A percentile compares a stretch with the other conserved stretches of the same genome.
phyloP scores from a whole-genome alignment of 2,329 filamentous ascomycete species.

The Nannizzia gypsea region DNA sequence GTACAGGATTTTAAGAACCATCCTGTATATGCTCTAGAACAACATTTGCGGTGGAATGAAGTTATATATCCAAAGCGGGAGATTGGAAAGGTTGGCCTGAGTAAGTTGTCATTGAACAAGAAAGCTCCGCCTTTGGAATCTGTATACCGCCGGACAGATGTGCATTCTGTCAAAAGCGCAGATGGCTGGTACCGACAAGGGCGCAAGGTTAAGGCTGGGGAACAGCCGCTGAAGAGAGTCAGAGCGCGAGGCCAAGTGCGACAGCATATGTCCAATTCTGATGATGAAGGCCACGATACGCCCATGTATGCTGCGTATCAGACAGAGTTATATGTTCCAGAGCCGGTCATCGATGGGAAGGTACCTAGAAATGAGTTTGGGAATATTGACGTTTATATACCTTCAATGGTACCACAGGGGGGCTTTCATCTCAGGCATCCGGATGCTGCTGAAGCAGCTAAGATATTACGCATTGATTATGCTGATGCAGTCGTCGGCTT shows the following conservation, averaged over 20 bases:
- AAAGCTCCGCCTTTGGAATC: constrained; percentile 52
- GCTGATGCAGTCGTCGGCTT: constrained; percentile 86
- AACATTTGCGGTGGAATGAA: constrained; percentile 73
- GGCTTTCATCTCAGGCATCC: constrained; percentile 46
- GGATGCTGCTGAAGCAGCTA: constrained; percentile 59
- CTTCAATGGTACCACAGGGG: constrained; percentile 51
- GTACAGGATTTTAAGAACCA: constrained; percentile 81
- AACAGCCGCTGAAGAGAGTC: constrained; percentile 71
- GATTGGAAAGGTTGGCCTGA: constrained; percentile 62
- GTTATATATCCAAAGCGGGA: constrained; percentile 61
- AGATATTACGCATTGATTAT: constrained; percentile 67
- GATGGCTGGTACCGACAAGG: constrained; percentile 90
- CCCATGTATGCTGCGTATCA: constrained; percentile 48
- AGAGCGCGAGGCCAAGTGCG: constrained; percentile 16
- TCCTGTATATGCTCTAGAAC: constrained; percentile 68
- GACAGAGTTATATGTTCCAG: constrained; percentile 61
- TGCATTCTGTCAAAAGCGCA: constrained; percentile 62
- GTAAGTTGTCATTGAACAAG: constrained; percentile 34
- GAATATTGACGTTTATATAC: constrained; percentile 52
- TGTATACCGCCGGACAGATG: constrained; percentile 71
- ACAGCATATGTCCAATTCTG: constrained; percentile 27
- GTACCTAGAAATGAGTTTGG: constrained; percentile 54
- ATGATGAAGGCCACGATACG: constrained; percentile 44
- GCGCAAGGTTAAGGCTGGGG: constrained; percentile 61
- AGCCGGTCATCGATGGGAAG: constrained; percentile 60